These are phyloP conservation scores for Shiraia sp. DNA, from an alignment of 2,329 filamentous ascomycete species.

Conservation along the genomic window DNA sequence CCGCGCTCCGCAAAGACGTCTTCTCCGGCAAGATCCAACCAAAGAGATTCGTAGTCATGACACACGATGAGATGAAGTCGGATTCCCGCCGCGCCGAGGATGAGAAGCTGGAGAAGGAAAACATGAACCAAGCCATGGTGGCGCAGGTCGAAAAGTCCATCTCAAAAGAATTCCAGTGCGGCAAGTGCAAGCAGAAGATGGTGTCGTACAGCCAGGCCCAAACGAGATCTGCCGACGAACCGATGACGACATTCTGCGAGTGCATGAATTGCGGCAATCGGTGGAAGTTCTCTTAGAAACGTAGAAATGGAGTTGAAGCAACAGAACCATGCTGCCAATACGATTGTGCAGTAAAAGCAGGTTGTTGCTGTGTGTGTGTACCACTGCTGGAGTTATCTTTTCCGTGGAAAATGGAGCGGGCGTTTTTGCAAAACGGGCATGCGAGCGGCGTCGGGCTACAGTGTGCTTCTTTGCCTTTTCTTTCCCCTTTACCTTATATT, in stretches of 20 bases:
- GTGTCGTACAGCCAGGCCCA: constrained; percentile 97
- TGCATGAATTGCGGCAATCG: constrained; percentile 56
- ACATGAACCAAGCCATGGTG: constrained; percentile 97
- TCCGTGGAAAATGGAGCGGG: constrained; percentile 7
- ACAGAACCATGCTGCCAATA: too few species aligned
- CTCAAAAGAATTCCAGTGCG: constrained; percentile 83
- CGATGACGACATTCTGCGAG: constrained; percentile 64
- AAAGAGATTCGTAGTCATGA: constrained; percentile 81
- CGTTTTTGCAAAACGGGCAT: constrained; percentile 8
- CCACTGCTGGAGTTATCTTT: constrained; percentile 4
- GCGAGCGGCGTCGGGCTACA: constrained; percentile 9
- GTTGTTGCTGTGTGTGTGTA: neutral
- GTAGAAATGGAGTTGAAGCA: too few species aligned
- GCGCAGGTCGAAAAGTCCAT: constrained; percentile 90
- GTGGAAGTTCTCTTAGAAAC: constrained; percentile 51
- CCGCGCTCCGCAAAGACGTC: constrained; percentile 74
- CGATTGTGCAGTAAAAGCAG: neutral
- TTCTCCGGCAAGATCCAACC: constrained; percentile 73
- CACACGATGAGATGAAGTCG: constrained; percentile 87
- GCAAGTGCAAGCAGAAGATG: constrained; percentile 90
- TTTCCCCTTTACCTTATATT: too few species aligned
- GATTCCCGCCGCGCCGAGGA: constrained; percentile 79
- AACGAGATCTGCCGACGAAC: constrained; percentile 93
- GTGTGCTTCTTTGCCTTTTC: too few species aligned
- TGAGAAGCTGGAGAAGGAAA: constrained; percentile 78